Conservation (phyloP, 805 yeast genomes). For the Candida khao-thaluensis region DNA sequence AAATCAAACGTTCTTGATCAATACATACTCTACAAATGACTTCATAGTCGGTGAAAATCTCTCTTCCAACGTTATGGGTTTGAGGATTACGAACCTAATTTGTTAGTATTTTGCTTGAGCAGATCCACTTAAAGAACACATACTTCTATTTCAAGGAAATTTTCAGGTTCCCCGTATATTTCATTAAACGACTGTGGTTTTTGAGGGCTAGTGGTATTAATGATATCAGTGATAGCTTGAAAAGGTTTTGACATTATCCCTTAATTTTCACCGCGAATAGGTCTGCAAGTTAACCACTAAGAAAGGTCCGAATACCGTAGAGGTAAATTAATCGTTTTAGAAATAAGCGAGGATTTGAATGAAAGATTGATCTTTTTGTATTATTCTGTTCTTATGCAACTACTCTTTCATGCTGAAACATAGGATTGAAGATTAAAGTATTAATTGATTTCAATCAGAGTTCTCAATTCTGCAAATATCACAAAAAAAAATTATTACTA, state of each 20-base stretch:
- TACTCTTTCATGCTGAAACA: too few relatives aligned
- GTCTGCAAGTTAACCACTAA: too few relatives aligned
- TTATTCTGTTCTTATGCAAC: too few relatives aligned
- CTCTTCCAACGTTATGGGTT: slow-evolving; percentile 64
- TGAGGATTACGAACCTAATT: slow-evolving; percentile 55
- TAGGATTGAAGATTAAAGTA: too few relatives aligned
- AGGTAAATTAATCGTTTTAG: too few relatives aligned
- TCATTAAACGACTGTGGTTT: slow-evolving; percentile 68
- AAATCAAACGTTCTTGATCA: too few relatives aligned
- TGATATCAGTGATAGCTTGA: slow-evolving; percentile 44
- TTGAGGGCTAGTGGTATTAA: slow-evolving; percentile 28
- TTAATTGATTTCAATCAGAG: too few relatives aligned
- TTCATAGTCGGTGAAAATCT: slow-evolving; percentile 89
- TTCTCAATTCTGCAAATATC: too few relatives aligned
- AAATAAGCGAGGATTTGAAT: too few relatives aligned
- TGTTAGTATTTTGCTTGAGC: slow-evolving; percentile 20
- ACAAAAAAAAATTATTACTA: too few relatives aligned
- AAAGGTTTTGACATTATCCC: slow-evolving; percentile 31
- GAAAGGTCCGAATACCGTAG: too few relatives aligned
- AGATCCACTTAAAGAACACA: slow-evolving; percentile 3
- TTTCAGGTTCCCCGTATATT: slow-evolving; percentile 91
- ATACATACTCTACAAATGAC: slow-evolving; percentile 59
- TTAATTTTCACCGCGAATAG: slow-evolving; percentile 1
- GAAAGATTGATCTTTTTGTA: too few relatives aligned
- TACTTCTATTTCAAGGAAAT: slow-evolving; percentile 89